Evolutionary conservation across 257 asterid species (phyloP), one percentile per base, ranked within the genome.

Genomic region (Echites panduratus): DNA sequence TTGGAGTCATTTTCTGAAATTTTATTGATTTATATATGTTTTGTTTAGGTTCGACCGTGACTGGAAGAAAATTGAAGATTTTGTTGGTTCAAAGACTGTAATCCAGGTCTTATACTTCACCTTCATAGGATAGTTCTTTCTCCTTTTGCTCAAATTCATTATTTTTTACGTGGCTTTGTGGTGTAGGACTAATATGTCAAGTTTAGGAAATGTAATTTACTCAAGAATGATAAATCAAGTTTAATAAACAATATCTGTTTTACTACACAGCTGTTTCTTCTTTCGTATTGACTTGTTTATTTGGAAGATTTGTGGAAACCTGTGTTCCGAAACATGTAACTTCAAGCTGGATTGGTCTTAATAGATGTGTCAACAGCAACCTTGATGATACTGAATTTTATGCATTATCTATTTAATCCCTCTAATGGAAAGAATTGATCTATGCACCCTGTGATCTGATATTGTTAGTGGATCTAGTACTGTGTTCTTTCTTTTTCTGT

Each of bases 21-120:
- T 75, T n/a, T 74, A 52, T 65, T 27, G 49, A 53, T 75, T 68
- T 50, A 32, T 32, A 1, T 70, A 57, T 71, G 64, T 73, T 44
- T 45, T 70, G 69, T 84, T 77, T 92, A 93, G 98, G 88, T 93
- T 93, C 75, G 98, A 93, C 74, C 96, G 98, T 19, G 98, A 93
- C 77, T 93, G 98, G 98, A 93, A 93, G 91, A 90, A 93, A 77
- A 93, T 93, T 73, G 98, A 93, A 82, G 98, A 89, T 77, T 93
- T 93, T 71, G 83, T 93, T 57, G 96, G 94, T 74, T 93, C 98
- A 69, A 93, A 93, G 84, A 89, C 98, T 20, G 98, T 91, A 61
- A 93, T 93, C 79, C 98, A 90, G 98, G 98, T 93, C 75, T 73
- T 35, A 53, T 48, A 38, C 49, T 75, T 53, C 52, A 58, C 75